Percentiles rank a stretch among this genome's conserved stretches.
Conservation (phyloP, 2,329 filamentous ascomycete genomes). For the Passalora sequoiae region DNA sequence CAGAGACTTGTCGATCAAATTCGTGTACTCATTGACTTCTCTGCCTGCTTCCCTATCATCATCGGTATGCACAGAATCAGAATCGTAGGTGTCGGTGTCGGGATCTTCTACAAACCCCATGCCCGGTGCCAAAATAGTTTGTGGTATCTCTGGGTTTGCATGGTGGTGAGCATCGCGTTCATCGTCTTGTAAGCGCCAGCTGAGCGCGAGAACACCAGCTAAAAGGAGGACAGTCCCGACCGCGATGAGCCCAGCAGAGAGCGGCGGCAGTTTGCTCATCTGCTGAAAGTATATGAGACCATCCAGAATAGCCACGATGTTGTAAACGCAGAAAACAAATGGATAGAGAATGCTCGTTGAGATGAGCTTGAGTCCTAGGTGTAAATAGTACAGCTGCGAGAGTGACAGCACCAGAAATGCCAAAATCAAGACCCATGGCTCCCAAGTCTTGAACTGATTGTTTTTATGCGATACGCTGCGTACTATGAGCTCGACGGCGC, state of each 20-base stretch:
- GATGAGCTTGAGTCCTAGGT: slow-evolving; percentile 86
- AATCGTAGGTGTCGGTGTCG: slow-evolving; percentile 26
- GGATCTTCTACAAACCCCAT: slow-evolving; percentile 53
- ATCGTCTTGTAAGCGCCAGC: slow-evolving; percentile 84
- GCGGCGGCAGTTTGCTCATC: slow-evolving; percentile 67
- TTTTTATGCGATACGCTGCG: slow-evolving; percentile 75
- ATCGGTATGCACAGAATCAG: slow-evolving; percentile 20
- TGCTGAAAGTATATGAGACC: slow-evolving; percentile 96
- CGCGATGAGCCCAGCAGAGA: slow-evolving; percentile 76
- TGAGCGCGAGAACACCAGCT: slow-evolving; percentile 81
- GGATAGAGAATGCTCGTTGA: slow-evolving; percentile 95
- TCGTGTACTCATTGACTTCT: slow-evolving; percentile 20
- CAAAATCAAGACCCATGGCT: slow-evolving; percentile 86
- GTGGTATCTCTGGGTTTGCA: slow-evolving; percentile 37
- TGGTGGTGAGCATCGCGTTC: slow-evolving; percentile 50
- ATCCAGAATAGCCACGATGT: slow-evolving; percentile 96
- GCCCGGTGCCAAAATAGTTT: slow-evolving; percentile 72
- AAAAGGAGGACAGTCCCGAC: slow-evolving; percentile 82
- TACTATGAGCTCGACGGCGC: slow-evolving; percentile 89
- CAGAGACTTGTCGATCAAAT: slow-evolving; percentile 19
- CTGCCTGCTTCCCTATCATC: slow-evolving; percentile 21
- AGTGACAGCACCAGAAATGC: slow-evolving; percentile 76
- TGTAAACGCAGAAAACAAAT: slow-evolving; percentile 97
- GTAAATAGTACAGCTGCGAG: slow-evolving; percentile 89
- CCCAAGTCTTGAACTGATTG: slow-evolving; percentile 93